These are phyloP conservation scores for Lanmaoa pseudosensibilis DNA, from an alignment of 768 basidiomycete species.

Conservation along the genomic window DNA sequence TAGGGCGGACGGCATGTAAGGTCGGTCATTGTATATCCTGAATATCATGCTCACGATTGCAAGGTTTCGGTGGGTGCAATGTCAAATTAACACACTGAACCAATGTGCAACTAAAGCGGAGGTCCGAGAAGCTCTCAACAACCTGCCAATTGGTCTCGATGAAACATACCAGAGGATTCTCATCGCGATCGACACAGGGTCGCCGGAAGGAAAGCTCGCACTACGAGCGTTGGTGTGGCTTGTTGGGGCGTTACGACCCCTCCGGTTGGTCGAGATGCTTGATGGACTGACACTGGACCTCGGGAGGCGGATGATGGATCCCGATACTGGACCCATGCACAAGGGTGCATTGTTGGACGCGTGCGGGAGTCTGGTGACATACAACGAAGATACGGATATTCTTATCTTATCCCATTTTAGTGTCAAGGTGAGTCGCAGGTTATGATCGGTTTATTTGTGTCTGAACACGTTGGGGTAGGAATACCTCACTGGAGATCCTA, in stretches of 20 bases:
- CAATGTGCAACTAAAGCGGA: slow-evolving; percentile 10
- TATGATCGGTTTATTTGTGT: not conserved
- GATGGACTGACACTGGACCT: slow-evolving; percentile 18
- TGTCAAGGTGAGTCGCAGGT: slow-evolving; percentile 17
- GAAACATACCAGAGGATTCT: slow-evolving; percentile 26
- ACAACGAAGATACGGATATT: slow-evolving; percentile 9
- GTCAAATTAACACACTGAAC: slow-evolving; percentile 17
- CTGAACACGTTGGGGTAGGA: slow-evolving; percentile 1
- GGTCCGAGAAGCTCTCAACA: slow-evolving; percentile 14
- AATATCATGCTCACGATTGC: not conserved
- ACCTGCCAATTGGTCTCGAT: slow-evolving; percentile 18
- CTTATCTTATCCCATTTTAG: slow-evolving; percentile 24
- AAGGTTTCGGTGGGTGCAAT: slow-evolving; percentile 28
- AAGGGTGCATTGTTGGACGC: slow-evolving; percentile 8
- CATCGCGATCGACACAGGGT: slow-evolving; percentile 2
- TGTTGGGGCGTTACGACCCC: slow-evolving; percentile 13
- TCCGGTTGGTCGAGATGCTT: slow-evolving; percentile 9
- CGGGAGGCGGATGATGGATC: not conserved
- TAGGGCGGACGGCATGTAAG: slow-evolving; percentile 23
- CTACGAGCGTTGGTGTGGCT: slow-evolving; percentile 19
- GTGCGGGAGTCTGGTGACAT: slow-evolving; percentile 17
- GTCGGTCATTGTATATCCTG: not conserved
- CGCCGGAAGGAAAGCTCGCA: slow-evolving; percentile 3
- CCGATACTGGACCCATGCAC: slow-evolving; percentile 6
- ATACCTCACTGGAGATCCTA: slow-evolving; percentile 10